Evolutionary conservation across 495 filamentous ascomycete species (phyloP), one percentile per base, ranked within the genome.

Genomic region (Penicillium desertorum): DNA sequence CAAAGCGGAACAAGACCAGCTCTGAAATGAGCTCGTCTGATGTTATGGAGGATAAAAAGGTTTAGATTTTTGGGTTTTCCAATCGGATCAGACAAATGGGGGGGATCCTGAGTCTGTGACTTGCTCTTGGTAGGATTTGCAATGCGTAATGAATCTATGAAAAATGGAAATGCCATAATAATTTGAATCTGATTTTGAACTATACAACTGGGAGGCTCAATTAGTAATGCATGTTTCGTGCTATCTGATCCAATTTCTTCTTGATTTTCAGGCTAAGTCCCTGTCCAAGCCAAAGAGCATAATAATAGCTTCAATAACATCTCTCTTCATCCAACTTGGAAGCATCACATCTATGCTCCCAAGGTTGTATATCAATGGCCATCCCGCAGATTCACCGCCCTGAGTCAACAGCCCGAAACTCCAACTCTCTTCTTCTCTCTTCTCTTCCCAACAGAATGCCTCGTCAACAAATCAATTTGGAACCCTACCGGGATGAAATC

Each of bases 381-480:
- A 59, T 59, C 49, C 53, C 50, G 42, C 46, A 60, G 37, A 54
- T 62, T 62, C 59, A 65, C 65, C 65, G 62, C 65, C 60, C 57
- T 61, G 10, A 12, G 19, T 11, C 5, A 39, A 57, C 37, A 29
- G 16, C 23, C 19, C 19, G 3, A 17, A n/a, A 9, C 9, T 45
- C 25, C 30, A 20, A 37, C 23, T 14, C 11, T 25, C 34, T 39
- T n/a, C 45, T 30, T 34, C 22, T 29, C 32, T 41, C 25, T 51
- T 36, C 37, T 46, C 43, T 41, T 48, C 39, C 25, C 14, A 58
- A 39, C 45, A 43, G 25, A 27, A 68, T 68, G 66, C 63, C 66
- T 17, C 66, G 66, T 32, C 66, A 68, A 58, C 66, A 68, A 32
- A 68, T 68, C 58, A 68, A 68, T 34, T 54, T 68, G 52, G 66